phyloP scores from a whole-genome alignment of 805 yeast species.

The Saturnispora saitoi region DNA sequence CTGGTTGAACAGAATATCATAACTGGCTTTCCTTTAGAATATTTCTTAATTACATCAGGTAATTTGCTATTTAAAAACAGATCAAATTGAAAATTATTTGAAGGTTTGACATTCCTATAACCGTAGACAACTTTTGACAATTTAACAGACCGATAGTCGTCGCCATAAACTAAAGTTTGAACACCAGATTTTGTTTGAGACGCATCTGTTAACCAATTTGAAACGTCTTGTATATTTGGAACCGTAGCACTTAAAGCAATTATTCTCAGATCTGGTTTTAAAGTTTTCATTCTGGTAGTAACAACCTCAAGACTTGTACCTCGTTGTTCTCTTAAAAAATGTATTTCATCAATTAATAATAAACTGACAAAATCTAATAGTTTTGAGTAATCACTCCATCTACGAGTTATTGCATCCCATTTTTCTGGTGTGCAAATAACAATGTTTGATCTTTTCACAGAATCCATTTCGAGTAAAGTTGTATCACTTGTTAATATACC shows the following conservation, averaged over 20 bases:
- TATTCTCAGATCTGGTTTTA: constrained; percentile 84
- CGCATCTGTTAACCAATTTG: constrained; percentile 65
- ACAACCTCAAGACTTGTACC: constrained; percentile 94
- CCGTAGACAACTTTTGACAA: constrained; percentile 61
- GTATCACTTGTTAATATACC: constrained; percentile 89
- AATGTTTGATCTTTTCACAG: constrained; percentile 69
- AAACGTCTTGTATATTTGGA: constrained; percentile 87
- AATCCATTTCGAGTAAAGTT: constrained; percentile 77
- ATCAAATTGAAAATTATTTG: constrained; percentile 44
- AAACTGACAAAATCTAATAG: constrained; percentile 73
- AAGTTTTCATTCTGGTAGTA: constrained; percentile 87
- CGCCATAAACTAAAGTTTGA: constrained; percentile 91
- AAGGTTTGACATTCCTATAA: constrained; percentile 25
- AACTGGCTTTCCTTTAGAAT: constrained; percentile 56
- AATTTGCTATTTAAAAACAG: constrained; percentile 34
- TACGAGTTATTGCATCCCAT: constrained; percentile 96
- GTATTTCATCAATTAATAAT: constrained; percentile 91
- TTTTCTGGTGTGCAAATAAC: constrained; percentile 87
- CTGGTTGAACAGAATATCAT: constrained; percentile 75
- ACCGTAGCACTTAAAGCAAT: constrained; percentile 89
- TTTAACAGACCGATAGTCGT: constrained; percentile 87
- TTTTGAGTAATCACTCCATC: constrained; percentile 79
- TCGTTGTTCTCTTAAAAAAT: constrained; percentile 89
- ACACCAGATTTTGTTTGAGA: constrained; percentile 60
- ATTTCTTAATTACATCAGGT: constrained; percentile 30